A percentile compares a stretch with the other conserved stretches of the same genome.
Conservation (phyloP, 1,284 basidiomycete species). For the Cryptococcus neoformans region DNA sequence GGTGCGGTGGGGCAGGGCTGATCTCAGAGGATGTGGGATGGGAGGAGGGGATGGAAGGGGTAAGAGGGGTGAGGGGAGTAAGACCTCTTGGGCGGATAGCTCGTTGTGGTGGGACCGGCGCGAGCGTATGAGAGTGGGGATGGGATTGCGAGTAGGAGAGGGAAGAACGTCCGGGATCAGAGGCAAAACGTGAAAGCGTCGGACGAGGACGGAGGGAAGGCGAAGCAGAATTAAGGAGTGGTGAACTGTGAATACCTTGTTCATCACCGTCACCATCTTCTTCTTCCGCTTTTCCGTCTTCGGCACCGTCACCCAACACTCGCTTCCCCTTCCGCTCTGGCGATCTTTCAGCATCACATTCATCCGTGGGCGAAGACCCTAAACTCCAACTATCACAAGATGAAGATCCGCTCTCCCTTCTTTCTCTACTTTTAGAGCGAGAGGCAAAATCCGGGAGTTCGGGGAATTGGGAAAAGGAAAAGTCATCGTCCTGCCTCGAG, state of each 20-base stretch:
- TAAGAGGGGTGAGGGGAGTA: conserved; percentile 15
- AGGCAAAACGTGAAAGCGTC: neutral
- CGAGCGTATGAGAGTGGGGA: neutral
- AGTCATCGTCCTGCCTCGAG: neutral
- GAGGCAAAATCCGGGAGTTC: neutral
- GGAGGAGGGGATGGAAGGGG: conserved; percentile 5
- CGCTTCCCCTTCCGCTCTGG: neutral
- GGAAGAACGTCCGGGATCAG: neutral
- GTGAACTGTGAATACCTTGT: neutral
- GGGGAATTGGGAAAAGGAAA: neutral
- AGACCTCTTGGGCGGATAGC: conserved; percentile 12
- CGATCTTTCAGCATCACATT: neutral
- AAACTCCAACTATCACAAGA: neutral
- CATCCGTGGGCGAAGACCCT: neutral
- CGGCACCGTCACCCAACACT: neutral
- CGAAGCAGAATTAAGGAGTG: neutral
- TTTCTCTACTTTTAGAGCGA: neutral
- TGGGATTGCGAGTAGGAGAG: neutral
- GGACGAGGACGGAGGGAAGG: neutral
- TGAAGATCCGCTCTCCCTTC: neutral
- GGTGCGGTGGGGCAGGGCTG: conserved; percentile 4
- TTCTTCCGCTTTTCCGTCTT: neutral
- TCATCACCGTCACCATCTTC: neutral
- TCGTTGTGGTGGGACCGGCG: neutral
- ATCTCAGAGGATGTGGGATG: conserved; percentile 11